Evolutionary conservation across 1,284 basidiomycete genomes (phyloP).

Genomic region (Cryptococcus depauperatus): DNA sequence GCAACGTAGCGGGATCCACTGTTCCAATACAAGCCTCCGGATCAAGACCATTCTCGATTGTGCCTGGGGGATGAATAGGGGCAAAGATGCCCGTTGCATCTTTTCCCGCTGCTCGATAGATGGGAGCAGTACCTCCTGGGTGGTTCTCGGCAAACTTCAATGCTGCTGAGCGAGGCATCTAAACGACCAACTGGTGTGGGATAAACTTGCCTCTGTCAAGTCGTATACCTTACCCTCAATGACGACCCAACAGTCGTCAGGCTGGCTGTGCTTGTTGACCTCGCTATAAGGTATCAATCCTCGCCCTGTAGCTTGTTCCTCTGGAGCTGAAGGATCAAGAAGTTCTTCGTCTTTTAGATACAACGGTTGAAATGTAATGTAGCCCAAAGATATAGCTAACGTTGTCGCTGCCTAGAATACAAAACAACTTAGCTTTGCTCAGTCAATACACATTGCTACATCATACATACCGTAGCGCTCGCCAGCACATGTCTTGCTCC

Average conservation of each 20-base stretch:
- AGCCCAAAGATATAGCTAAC: slow-evolving; percentile 8
- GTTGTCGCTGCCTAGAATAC: too few relatives aligned
- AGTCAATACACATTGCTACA: too few relatives aligned
- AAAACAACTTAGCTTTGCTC: too few relatives aligned
- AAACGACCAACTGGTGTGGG: too few relatives aligned
- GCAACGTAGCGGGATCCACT: slow-evolving; percentile 30
- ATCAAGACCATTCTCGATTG: slow-evolving; percentile 39
- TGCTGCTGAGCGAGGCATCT: background rate
- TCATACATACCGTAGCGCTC: too few relatives aligned
- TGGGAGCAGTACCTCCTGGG: slow-evolving; percentile 37
- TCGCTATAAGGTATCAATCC: slow-evolving; percentile 32
- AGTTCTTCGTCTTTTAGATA: slow-evolving; percentile 13
- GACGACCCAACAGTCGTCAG: slow-evolving; percentile 42
- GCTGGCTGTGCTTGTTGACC: slow-evolving; percentile 37
- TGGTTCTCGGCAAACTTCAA: slow-evolving; percentile 37
- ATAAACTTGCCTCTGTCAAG: slow-evolving; percentile 35
- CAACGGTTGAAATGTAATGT: slow-evolving; percentile 6
- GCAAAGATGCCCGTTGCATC: slow-evolving; percentile 39
- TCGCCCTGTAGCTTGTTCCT: slow-evolving; percentile 15
- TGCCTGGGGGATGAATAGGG: slow-evolving; percentile 42
- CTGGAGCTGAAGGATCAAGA: slow-evolving; percentile 19
- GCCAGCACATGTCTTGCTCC: too few relatives aligned
- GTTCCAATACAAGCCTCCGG: slow-evolving; percentile 22
- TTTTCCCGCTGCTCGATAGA: slow-evolving; percentile 37
- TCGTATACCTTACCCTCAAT: slow-evolving; percentile 43